These are phyloP conservation scores for Themeda triandra DNA, from an alignment of 176 grass and related monocot genomes.

Conservation along the genomic window DNA sequence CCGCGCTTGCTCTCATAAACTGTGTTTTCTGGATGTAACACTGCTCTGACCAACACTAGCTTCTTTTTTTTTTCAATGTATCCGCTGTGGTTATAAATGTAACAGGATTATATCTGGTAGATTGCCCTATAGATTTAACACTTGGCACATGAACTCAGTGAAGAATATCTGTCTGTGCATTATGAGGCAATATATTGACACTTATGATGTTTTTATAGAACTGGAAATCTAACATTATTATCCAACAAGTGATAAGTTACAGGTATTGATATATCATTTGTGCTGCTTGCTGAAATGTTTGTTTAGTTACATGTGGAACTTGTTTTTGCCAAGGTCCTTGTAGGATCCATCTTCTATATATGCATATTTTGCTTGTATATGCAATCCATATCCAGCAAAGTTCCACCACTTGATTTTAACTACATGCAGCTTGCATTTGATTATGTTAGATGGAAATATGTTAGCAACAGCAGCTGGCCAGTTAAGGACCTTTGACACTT, in stretches of 20 bases:
- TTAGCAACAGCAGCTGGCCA: slow-evolving; percentile 92
- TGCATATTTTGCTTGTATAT: slow-evolving; percentile 7
- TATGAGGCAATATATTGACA: neutral
- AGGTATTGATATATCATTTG: neutral
- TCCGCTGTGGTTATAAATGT: neutral
- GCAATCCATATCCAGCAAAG: neutral
- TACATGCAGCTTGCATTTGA: slow-evolving; percentile 6
- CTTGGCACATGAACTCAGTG: slow-evolving; percentile 8
- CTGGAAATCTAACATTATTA: neutral
- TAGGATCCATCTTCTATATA: slow-evolving; percentile 8
- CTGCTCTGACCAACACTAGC: neutral
- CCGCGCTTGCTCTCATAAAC: neutral
- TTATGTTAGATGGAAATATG: slow-evolving; percentile 71
- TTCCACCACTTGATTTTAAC: slow-evolving; percentile 21
- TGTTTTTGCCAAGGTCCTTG: slow-evolving; percentile 16
- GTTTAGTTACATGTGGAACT: neutral
- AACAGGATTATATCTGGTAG: neutral
- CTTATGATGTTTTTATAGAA: neutral
- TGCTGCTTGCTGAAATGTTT: neutral
- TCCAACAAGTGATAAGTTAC: neutral
- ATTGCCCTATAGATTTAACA: neutral
- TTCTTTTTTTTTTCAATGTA: neutral
- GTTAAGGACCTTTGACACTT: slow-evolving; percentile 74
- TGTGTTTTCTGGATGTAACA: neutral
- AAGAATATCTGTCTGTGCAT: neutral